A percentile compares a stretch with the other conserved stretches of the same genome.
These are phyloP conservation scores for Termitomyces titanicus DNA, from an alignment of 768 basidiomycete genomes.

Conservation along the genomic window DNA sequence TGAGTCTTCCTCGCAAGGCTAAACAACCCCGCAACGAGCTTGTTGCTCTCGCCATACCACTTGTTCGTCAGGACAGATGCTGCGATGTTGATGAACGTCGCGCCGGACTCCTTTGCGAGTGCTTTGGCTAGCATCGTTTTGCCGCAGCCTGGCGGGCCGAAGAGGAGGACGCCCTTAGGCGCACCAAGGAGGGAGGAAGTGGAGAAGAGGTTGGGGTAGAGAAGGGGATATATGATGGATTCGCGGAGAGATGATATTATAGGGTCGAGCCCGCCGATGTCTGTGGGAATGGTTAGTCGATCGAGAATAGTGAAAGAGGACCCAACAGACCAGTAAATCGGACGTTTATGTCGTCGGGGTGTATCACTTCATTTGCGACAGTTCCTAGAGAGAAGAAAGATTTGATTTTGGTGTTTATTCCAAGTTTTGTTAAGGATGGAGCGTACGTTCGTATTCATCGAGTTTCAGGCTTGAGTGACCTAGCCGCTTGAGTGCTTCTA, in stretches of 20 bases:
- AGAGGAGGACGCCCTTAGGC: constrained; percentile 94
- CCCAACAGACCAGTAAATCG: constrained; percentile 62
- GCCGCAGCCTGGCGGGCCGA: constrained; percentile 96
- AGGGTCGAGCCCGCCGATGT: constrained; percentile 90
- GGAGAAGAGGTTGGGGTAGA: constrained; percentile 86
- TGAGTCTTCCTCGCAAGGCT: constrained; percentile 91
- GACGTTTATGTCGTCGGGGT: constrained; percentile 83
- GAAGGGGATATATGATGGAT: constrained; percentile 92
- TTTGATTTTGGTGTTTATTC: not conserved
- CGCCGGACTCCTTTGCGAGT: constrained; percentile 93
- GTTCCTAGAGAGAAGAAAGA: constrained; percentile 44
- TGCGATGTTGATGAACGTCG: constrained; percentile 81
- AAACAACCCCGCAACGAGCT: constrained; percentile 92
- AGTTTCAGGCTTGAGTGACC: constrained; percentile 74
- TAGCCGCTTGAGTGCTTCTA: constrained; percentile 65
- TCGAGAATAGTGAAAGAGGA: not conserved
- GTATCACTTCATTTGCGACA: constrained; percentile 91
- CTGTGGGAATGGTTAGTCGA: constrained; percentile 28
- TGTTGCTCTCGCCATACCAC: constrained; percentile 65
- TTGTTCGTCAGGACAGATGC: constrained; percentile 46
- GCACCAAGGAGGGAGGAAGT: constrained; percentile 82
- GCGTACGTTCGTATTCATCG: constrained; percentile 87
- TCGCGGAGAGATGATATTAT: constrained; percentile 90
- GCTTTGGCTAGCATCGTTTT: constrained; percentile 99
- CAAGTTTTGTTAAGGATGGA: not conserved